Conservation (phyloP, 2,329 filamentous ascomycete genomes). For the Colletotrichum australisinense region DNA sequence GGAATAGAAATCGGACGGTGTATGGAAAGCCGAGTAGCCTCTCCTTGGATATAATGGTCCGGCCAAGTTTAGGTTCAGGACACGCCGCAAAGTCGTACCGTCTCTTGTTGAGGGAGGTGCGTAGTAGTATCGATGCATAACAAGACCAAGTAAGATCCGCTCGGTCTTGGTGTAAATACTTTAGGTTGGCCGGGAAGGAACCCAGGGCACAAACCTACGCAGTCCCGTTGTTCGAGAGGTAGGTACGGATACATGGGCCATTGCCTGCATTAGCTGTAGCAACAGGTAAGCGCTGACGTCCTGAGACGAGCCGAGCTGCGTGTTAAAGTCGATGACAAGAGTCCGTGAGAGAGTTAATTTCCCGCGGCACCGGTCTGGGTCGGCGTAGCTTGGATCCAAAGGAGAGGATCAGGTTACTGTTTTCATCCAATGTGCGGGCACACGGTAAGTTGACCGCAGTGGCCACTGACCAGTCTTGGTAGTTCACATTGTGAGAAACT, state of each 20-base stretch:
- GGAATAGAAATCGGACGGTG: slow-evolving; percentile 10
- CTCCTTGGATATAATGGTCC: slow-evolving; percentile 6
- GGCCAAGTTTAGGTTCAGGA: slow-evolving; percentile 24
- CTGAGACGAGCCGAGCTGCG: slow-evolving; percentile 9
- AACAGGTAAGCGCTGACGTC: slow-evolving; percentile 20
- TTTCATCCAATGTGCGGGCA: background rate
- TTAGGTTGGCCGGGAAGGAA: slow-evolving; percentile 27
- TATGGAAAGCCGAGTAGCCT: slow-evolving; percentile 8
- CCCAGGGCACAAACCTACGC: background rate
- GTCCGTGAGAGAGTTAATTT: slow-evolving; percentile 14
- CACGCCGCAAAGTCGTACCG: slow-evolving; percentile 20
- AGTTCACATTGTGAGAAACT: background rate
- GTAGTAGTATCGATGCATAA: slow-evolving; percentile 14
- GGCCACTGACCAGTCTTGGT: background rate
- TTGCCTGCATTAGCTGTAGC: background rate
- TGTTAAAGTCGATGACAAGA: slow-evolving; percentile 17
- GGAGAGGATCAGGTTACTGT: slow-evolving; percentile 1
- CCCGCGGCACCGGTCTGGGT: slow-evolving; percentile 18
- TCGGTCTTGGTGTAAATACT: slow-evolving; percentile 9
- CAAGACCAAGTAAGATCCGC: slow-evolving; percentile 8
- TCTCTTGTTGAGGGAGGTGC: slow-evolving; percentile 25
- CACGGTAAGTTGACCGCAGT: background rate
- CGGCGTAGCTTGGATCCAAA: slow-evolving; percentile 10
- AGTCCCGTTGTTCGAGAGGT: background rate
- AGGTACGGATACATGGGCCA: background rate